phyloP scores from a whole-genome alignment of 2,329 filamentous ascomycete genomes.

The Verticillium nonalfalfae region DNA sequence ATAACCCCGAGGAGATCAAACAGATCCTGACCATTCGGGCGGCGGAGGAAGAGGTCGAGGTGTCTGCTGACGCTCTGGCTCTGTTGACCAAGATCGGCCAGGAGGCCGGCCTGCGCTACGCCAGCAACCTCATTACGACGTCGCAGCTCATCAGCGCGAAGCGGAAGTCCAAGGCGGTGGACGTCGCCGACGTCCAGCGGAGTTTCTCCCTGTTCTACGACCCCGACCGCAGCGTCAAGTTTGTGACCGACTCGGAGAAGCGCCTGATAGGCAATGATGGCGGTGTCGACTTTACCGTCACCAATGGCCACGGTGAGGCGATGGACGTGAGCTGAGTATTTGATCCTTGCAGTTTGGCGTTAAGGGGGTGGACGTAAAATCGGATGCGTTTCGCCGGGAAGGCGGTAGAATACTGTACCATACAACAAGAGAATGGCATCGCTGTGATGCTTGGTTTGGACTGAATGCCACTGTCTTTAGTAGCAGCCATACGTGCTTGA shows the following conservation, averaged over 20 bases:
- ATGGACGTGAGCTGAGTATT: conserved; percentile 37
- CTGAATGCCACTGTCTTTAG: not conserved
- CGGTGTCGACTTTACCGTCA: conserved; percentile 61
- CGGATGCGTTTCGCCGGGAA: conserved; percentile 3
- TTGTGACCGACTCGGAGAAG: conserved; percentile 86
- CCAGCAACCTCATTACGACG: conserved; percentile 96
- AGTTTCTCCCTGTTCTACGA: conserved; percentile 96
- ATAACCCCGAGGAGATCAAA: conserved; percentile 76
- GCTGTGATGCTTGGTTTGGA: not conserved
- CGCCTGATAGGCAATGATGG: conserved; percentile 87
- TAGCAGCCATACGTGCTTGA: not conserved
- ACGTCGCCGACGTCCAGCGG: conserved; percentile 82
- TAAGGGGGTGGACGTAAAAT: conserved; percentile 4
- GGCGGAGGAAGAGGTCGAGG: conserved; percentile 91
- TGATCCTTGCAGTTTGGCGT: conserved; percentile 3
- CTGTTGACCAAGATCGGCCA: conserved; percentile 93
- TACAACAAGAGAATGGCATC: not conserved
- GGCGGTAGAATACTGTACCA: conserved; percentile 13
- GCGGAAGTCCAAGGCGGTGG: conserved; percentile 76
- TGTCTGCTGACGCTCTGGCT: conserved; percentile 83
- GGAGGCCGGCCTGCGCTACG: conserved; percentile 87
- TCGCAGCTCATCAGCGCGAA: conserved; percentile 84
- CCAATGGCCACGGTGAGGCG: conserved; percentile 46
- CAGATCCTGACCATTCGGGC: conserved; percentile 91
- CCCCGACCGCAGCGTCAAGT: conserved; percentile 78